A percentile compares a stretch with the other conserved stretches of the same genome.
Evolutionary conservation across 2,329 filamentous ascomycete species (phyloP).

Genomic region (Cladosporium sp.): DNA sequence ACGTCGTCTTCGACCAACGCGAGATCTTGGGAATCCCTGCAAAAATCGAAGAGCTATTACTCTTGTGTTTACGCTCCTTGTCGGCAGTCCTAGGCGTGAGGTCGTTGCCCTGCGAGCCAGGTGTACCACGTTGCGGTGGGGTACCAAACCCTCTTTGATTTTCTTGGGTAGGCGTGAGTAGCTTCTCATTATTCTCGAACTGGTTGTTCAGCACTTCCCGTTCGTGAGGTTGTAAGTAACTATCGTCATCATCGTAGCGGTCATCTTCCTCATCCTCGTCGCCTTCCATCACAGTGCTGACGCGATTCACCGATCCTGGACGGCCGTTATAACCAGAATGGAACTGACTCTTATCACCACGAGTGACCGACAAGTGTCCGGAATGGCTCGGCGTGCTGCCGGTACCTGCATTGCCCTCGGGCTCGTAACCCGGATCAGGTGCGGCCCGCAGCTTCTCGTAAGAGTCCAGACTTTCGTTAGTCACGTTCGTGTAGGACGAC

Average conservation of each 20-base stretch:
- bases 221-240: conserved; percentile 47
- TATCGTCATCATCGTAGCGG: conserved; percentile 12
- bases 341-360: conserved; percentile 33
- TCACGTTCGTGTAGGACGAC: conserved; percentile 10
- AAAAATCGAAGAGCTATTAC: conserved; percentile 73
- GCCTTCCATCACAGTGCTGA: conserved; percentile 83
- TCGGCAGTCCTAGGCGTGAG: conserved; percentile 68
- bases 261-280: conserved; percentile 65
- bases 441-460: conserved; percentile 68
- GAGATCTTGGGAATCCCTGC: conserved; percentile 72
- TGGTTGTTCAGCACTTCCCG: conserved; percentile 47
- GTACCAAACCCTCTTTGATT: conserved; percentile 39
- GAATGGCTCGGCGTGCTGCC: conserved; percentile 72
- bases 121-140: conserved; percentile 50
- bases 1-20: conserved; percentile 94
- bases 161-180: conserved; percentile 60
- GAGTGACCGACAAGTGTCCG: conserved; percentile 54
- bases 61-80: conserved; percentile 84
- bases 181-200: conserved; percentile 55
- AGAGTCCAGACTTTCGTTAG: conserved; percentile 54
- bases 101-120: conserved; percentile 62
- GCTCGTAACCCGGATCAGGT: conserved; percentile 73
- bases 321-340: conserved; percentile 51
- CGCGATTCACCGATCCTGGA: conserved; percentile 66
- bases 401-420: conserved; percentile 73